phyloP scores from a whole-genome alignment of 176 grass and related monocot genomes.

The Oryza meridionalis region DNA sequence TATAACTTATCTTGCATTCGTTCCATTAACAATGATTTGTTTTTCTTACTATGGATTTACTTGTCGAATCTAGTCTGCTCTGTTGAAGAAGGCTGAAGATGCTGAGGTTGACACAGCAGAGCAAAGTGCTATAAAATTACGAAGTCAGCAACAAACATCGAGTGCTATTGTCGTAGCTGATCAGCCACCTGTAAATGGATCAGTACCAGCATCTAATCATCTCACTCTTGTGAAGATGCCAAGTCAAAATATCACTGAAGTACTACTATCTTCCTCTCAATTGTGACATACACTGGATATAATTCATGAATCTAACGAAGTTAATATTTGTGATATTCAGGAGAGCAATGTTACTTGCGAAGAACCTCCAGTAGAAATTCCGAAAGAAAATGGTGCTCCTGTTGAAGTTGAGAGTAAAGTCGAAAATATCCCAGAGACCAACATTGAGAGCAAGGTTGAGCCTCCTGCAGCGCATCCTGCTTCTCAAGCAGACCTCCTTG shows the following conservation, averaged over 20 bases:
- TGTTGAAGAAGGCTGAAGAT: conserved; percentile 97
- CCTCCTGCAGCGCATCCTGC: conserved; percentile 48
- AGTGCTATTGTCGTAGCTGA: conserved; percentile 86
- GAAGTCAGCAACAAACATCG: conserved; percentile 92
- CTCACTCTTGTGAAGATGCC: conserved; percentile 92
- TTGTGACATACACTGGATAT: conserved; percentile 17
- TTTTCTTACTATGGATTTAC: conserved; percentile 37
- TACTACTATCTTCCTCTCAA: conserved; percentile 28
- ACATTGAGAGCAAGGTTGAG: conserved; percentile 57
- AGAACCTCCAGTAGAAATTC: conserved; percentile 44
- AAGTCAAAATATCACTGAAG: conserved; percentile 71
- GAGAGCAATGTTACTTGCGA: conserved; percentile 55
- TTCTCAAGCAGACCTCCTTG: conserved; percentile 77
- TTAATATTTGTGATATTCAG: conserved; percentile 54
- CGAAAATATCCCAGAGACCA: conserved; percentile 16
- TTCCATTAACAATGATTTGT: conserved; percentile 11
- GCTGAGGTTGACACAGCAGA: conserved; percentile 97
- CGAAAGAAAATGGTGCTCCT: conserved; percentile 72
- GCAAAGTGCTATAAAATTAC: conserved; percentile 97
- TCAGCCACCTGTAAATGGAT: conserved; percentile 74
- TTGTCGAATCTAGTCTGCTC: conserved; percentile 83
- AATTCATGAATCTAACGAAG: conserved; percentile 15
- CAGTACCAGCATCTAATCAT: conserved; percentile 61
- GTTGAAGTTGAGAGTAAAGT: conserved; percentile 49
- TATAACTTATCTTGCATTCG: conserved; percentile 9